These are phyloP conservation scores for Anaeromyces robustus DNA, from an alignment of 192 early-diverging fungal genomes.

Conservation along the genomic window DNA sequence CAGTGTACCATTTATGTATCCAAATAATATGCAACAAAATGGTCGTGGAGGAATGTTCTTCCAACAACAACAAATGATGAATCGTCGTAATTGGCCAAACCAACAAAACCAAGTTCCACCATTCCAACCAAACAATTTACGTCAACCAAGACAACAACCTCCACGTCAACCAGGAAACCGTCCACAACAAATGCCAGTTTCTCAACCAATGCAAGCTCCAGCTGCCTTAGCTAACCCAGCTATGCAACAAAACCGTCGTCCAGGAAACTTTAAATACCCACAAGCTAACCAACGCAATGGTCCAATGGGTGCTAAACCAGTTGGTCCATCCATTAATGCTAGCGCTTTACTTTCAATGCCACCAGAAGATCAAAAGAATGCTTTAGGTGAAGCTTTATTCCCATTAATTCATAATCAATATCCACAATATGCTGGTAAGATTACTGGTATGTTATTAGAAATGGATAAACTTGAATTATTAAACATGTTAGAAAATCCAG, in stretches of 20 bases:
- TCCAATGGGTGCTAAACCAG: constrained; percentile 11
- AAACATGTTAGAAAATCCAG: constrained; percentile 66
- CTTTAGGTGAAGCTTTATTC: constrained; percentile 91
- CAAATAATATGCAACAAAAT: background rate
- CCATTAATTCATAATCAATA: constrained; percentile 62
- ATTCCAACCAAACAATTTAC: constrained; percentile 18
- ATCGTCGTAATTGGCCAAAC: constrained; percentile 25
- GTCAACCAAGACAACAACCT: constrained; percentile 3
- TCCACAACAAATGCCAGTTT: constrained; percentile 17
- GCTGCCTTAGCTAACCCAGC: constrained; percentile 23
- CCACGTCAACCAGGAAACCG: constrained; percentile 9
- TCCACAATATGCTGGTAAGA: constrained; percentile 77
- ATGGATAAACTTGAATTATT: constrained; percentile 94
- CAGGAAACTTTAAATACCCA: background rate
- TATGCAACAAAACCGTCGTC: constrained; percentile 3
- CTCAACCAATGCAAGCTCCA: constrained; percentile 14
- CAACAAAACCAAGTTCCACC: constrained; percentile 42
- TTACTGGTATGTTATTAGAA: constrained; percentile 97
- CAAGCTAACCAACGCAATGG: constrained; percentile 1
- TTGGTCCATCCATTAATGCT: constrained; percentile 41
- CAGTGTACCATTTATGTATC: background rate
- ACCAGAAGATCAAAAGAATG: constrained; percentile 84
- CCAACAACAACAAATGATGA: constrained; percentile 28
- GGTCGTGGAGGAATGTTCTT: background rate
- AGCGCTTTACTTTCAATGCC: constrained; percentile 63